Conservation (phyloP, 179 eudicot genomes). For the Beta macrorhiza region DNA sequence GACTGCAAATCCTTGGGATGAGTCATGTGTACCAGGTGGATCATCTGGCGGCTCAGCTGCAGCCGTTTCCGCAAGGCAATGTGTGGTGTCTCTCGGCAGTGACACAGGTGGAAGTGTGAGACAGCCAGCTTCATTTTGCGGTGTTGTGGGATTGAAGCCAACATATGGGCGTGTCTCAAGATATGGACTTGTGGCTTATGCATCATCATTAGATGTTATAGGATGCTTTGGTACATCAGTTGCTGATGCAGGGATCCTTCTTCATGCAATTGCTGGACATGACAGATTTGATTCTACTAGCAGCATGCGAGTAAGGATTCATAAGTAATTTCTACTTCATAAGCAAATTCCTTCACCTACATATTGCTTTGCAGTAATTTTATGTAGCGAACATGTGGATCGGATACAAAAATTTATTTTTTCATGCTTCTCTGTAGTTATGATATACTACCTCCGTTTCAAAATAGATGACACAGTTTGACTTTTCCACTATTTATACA, state of each 20-base stretch:
- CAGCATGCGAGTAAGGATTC: constrained; percentile 59
- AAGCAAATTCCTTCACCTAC: background rate
- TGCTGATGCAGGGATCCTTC: constrained; percentile 90
- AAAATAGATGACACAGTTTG: too few relatives aligned
- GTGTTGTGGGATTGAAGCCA: constrained; percentile 97
- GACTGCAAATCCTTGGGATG: constrained; percentile 98
- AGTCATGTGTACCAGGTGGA: constrained; percentile 94
- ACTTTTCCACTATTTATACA: too few relatives aligned
- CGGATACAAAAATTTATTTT: background rate
- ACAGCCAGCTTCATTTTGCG: constrained; percentile 98
- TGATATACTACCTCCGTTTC: background rate
- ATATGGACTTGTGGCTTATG: constrained; percentile 97
- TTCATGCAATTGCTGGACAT: constrained; percentile 77
- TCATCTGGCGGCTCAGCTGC: constrained; percentile 99
- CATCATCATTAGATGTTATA: constrained; percentile 90
- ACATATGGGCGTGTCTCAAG: constrained; percentile 98
- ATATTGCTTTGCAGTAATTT: background rate
- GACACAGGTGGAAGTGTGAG: constrained; percentile 99
- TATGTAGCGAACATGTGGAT: background rate
- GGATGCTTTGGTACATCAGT: constrained; percentile 99
- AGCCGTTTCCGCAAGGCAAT: constrained; percentile 96
- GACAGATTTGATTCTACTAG: constrained; percentile 90
- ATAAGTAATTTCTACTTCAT: background rate
- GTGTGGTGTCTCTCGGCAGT: constrained; percentile 89
- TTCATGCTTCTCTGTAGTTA: background rate